A percentile compares a stretch with the other conserved stretches of the same genome.
Evolutionary conservation across 805 yeast genomes (phyloP).

Genomic region (Ogataea salicorniae): DNA sequence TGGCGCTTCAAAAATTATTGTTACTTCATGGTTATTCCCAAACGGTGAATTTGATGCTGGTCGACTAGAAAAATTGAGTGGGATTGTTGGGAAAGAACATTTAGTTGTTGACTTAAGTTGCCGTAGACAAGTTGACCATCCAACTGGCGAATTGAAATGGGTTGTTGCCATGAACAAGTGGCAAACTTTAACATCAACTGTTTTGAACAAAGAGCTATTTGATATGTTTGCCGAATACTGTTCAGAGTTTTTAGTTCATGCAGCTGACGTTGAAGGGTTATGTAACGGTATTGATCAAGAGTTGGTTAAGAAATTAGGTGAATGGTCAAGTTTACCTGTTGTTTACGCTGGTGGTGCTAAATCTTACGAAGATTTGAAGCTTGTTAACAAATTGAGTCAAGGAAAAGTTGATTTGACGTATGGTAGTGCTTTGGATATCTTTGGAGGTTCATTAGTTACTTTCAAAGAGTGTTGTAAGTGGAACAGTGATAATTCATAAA

Average conservation of each 20-base stretch:
- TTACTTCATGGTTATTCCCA: constrained; percentile 89
- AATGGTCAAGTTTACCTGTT: constrained; percentile 73
- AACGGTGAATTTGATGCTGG: constrained; percentile 45
- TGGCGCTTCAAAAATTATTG: constrained; percentile 83
- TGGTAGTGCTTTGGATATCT: constrained; percentile 91
- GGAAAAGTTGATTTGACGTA: constrained; percentile 89
- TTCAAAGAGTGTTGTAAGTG: constrained; percentile 72
- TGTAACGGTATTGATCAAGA: constrained; percentile 88
- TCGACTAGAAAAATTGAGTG: constrained; percentile 47
- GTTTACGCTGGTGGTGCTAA: constrained; percentile 98
- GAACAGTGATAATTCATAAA: constrained; percentile 40
- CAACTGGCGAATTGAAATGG: constrained; percentile 48
- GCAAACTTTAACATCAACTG: constrained; percentile 79
- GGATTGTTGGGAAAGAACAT: constrained; percentile 54
- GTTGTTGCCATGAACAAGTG: constrained; percentile 97
- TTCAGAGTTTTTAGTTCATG: constrained; percentile 87
- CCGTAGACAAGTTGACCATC: constrained; percentile 35
- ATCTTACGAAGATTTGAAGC: constrained; percentile 57
- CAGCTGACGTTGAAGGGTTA: constrained; percentile 97
- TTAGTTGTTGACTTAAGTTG: constrained; percentile 92
- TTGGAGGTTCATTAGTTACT: constrained; percentile 81
- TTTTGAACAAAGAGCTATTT: constrained; percentile 51
- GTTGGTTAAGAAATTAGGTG: constrained; percentile 63
- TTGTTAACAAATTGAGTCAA: constrained; percentile 60
- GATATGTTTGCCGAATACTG: constrained; percentile 56